Conservation (phyloP, 768 basidiomycete species). For the Goffeauzyma gilvescens region DNA sequence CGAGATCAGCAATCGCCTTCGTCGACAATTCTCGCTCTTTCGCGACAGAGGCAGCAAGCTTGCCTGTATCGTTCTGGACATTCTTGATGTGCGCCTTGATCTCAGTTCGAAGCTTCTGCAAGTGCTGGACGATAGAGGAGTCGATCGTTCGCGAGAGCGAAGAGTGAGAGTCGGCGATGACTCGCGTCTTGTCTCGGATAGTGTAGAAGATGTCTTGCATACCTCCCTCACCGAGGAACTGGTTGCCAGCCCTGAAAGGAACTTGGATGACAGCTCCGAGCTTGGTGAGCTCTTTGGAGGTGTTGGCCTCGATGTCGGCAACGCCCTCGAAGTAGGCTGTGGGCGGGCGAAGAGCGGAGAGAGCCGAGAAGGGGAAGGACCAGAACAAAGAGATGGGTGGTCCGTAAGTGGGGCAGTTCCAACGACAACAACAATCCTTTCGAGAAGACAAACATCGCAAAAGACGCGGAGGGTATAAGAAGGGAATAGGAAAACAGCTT, state of each 20-base stretch:
- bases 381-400: not conserved
- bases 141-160: constrained; percentile 92
- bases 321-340: constrained; percentile 57
- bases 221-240: constrained; percentile 95
- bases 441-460: not conserved
- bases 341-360: not conserved
- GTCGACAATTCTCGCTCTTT: constrained; percentile 79
- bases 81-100: constrained; percentile 97
- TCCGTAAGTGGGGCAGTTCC: not conserved
- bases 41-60: constrained; percentile 73
- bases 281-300: constrained; percentile 78
- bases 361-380: not conserved
- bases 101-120: constrained; percentile 82
- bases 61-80: constrained; percentile 87
- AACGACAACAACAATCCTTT: no score
- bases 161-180: constrained; percentile 87
- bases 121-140: constrained; percentile 88
- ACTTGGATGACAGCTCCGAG: constrained; percentile 92
- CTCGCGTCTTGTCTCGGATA: constrained; percentile 79
- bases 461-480: not conserved
- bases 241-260: constrained; percentile 83
- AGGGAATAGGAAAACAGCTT: not conserved
- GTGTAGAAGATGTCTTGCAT: constrained; percentile 85
- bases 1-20: constrained; percentile 65
- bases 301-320: constrained; percentile 84